phyloP scores from a whole-genome alignment of 2,329 filamentous ascomycete genomes.

The Sporothrix humicola region DNA sequence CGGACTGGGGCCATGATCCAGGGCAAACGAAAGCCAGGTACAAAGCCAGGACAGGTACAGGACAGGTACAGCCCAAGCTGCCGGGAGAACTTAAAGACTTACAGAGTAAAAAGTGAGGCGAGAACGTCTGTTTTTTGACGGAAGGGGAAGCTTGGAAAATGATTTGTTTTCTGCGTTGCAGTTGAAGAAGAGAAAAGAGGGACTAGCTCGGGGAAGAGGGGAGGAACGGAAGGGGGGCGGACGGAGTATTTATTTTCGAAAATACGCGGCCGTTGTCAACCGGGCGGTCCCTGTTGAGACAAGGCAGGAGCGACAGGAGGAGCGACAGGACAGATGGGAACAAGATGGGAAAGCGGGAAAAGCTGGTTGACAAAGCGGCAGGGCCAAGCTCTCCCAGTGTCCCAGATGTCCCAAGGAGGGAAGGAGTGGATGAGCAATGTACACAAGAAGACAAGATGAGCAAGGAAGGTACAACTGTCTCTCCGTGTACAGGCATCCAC shows the following conservation, averaged over 20 bases:
- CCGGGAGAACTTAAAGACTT: background rate
- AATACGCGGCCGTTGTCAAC: conserved; percentile 9
- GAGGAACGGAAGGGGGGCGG: conserved; percentile 17
- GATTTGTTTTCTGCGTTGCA: conserved; percentile 5
- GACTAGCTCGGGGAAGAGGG: conserved; percentile 24
- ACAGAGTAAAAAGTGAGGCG: background rate
- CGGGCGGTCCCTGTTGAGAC: background rate
- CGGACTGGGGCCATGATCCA: background rate
- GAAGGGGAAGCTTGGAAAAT: conserved; percentile 17
- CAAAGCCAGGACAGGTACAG: background rate
- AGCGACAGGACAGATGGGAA: background rate
- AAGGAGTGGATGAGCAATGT: background rate
- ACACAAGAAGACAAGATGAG: background rate
- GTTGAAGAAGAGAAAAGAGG: conserved; percentile 20
- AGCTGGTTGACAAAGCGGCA: conserved; percentile 4
- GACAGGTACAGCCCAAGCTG: conserved; percentile 1
- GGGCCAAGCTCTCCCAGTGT: background rate
- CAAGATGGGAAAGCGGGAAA: conserved; percentile 9
- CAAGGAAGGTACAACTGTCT: conserved; percentile 12
- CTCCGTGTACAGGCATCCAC: conserved; percentile 21
- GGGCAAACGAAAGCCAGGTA: background rate
- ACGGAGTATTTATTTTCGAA: conserved; percentile 32
- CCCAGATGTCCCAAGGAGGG: background rate
- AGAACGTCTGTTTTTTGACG: background rate
- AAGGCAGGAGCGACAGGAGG: conserved; percentile 19